Conservation (phyloP, 2,329 filamentous ascomycete species). For the Trichoderma brevicompactum region DNA sequence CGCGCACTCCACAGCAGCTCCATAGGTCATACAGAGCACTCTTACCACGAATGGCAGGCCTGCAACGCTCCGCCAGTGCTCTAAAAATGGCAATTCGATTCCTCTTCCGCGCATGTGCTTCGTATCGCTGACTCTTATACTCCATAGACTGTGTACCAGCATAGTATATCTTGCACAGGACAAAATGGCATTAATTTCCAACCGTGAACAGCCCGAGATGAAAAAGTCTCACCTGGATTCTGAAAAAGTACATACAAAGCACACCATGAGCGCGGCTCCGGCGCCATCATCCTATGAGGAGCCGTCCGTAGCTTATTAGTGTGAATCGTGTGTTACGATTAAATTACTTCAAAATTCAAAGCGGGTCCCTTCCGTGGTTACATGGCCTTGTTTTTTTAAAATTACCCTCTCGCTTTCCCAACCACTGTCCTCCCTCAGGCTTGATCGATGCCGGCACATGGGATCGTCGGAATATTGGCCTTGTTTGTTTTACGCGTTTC, state of each 20-base stretch:
- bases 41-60: background rate
- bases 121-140: background rate
- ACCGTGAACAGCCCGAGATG: too few relatives aligned
- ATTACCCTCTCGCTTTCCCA: conserved; percentile 6
- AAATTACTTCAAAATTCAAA: conserved; percentile 12
- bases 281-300: conserved; percentile 5
- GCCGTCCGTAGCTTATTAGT: conserved; percentile 9
- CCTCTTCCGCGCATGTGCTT: background rate
- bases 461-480: conserved; percentile 13
- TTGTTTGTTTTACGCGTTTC: conserved; percentile 8
- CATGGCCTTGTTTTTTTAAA: background rate
- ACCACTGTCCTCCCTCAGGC: background rate
- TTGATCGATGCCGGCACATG: background rate
- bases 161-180: background rate
- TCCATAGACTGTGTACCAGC: background rate
- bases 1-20: conserved; percentile 13
- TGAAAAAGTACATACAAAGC: background rate
- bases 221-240: too few relatives aligned
- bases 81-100: conserved; percentile 9
- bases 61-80: background rate
- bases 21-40: background rate
- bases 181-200: background rate
- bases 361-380: conserved; percentile 15
- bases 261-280: background rate
- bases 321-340: conserved; percentile 24